These are phyloP conservation scores for Mucor mucedo DNA, from an alignment of 371 early-diverging fungal genomes.

Conservation along the genomic window DNA sequence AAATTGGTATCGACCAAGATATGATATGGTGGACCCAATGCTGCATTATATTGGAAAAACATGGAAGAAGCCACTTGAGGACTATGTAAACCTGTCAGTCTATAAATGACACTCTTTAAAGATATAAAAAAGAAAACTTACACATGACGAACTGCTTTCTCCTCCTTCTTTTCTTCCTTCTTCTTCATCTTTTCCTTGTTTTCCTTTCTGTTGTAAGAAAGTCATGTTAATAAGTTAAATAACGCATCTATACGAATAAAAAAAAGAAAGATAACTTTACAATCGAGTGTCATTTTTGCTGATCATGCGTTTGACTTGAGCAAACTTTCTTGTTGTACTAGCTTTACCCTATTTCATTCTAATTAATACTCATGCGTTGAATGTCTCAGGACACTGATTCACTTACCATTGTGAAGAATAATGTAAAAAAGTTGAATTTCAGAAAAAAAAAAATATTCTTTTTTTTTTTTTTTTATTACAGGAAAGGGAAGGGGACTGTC, in stretches of 20 bases:
- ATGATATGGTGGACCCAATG: constrained; percentile 98
- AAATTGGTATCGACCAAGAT: constrained; percentile 99
- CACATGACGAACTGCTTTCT: constrained; percentile 80
- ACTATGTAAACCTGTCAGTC: constrained; percentile 32
- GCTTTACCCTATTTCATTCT: constrained; percentile 77
- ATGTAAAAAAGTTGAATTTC: not conserved
- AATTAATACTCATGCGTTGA: too few species aligned
- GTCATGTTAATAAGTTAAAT: not conserved
- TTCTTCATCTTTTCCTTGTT: constrained; percentile 81
- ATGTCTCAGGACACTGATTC: too few species aligned
- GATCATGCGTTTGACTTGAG: constrained; percentile 90
- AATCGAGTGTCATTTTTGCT: constrained; percentile 88
- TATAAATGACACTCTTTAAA: not conserved
- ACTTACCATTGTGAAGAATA: not conserved
- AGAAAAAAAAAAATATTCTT: too few species aligned
- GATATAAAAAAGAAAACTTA: constrained; percentile 52
- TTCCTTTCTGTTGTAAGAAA: constrained; percentile 58
- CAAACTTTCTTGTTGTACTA: constrained; percentile 92
- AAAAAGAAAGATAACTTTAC: constrained; percentile 45
- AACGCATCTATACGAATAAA: too few species aligned
- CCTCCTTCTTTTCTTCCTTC: constrained; percentile 72
- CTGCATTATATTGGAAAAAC: constrained; percentile 97
- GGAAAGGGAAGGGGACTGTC: too few species aligned
- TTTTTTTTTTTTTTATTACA: too few species aligned
- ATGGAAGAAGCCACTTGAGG: constrained; percentile 94